Evolutionary conservation across 2,329 filamentous ascomycete genomes (phyloP).

Genomic region (Alternaria infectoria): DNA sequence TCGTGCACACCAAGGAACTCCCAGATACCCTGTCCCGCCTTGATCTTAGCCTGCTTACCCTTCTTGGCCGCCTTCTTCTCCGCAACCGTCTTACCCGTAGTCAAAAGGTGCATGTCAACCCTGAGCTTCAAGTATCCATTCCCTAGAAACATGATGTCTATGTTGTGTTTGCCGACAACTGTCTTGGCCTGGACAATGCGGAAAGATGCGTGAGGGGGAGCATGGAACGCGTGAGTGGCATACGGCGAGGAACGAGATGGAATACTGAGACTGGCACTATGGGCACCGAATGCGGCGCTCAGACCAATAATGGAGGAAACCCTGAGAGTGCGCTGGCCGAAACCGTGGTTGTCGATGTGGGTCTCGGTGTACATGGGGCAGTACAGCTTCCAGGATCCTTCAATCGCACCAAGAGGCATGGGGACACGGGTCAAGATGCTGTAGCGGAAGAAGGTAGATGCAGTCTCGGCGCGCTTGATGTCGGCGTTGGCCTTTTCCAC

Average conservation of each 20-base stretch:
- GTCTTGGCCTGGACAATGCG: conserved; percentile 28
- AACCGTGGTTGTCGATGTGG: conserved; percentile 39
- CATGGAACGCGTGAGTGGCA: conserved; percentile 20
- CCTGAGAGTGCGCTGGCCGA: conserved; percentile 32
- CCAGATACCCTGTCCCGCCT: conserved; percentile 14
- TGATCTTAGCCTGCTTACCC: conserved; percentile 23
- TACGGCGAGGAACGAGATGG: conserved; percentile 38
- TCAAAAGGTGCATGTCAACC: conserved; percentile 34
- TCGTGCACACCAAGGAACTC: conserved; percentile 30
- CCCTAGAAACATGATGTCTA: conserved; percentile 38
- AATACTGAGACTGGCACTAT: conserved; percentile 33
- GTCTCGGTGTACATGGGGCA: conserved; percentile 30
- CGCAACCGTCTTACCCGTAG: conserved; percentile 29
- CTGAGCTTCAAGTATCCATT: conserved; percentile 37
- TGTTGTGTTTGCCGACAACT: conserved; percentile 26
- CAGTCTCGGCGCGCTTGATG: background rate
- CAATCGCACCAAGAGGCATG: conserved; percentile 30
- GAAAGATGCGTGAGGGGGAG: conserved; percentile 39
- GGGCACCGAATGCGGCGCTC: conserved; percentile 27
- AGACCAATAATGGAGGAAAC: conserved; percentile 27
- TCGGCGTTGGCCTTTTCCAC: conserved; percentile 6
- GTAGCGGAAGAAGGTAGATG: conserved; percentile 25
- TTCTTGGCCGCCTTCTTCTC: conserved; percentile 19
- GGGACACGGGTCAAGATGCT: conserved; percentile 29
- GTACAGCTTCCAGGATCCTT: conserved; percentile 36